These are phyloP conservation scores for Dendrocalamus sinicus DNA, from an alignment of 176 grass and related monocot species.

Conservation along the genomic window DNA sequence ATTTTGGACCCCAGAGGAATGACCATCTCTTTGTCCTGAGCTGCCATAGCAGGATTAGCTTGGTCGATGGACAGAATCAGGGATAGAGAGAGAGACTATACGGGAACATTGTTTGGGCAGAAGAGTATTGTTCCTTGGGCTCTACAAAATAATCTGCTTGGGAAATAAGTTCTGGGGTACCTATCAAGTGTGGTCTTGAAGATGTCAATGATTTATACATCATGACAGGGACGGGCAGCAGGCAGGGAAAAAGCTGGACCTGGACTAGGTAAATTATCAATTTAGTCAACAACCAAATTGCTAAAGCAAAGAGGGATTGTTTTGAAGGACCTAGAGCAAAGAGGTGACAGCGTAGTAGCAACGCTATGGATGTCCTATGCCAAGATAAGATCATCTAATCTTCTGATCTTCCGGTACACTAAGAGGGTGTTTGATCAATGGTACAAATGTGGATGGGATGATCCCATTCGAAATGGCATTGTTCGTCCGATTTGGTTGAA, in stretches of 20 bases:
- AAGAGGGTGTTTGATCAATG: no score
- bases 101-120: not conserved
- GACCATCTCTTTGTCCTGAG: not conserved
- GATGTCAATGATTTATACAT: not conserved
- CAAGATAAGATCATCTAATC: no score
- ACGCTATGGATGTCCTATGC: not conserved
- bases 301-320: not conserved
- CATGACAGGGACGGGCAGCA: not conserved
- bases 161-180: not conserved
- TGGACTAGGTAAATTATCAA: not conserved
- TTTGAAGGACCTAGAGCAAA: not conserved
- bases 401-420: no score
- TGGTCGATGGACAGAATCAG: constrained; percentile 4
- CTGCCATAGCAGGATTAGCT: constrained; percentile 21
- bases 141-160: constrained; percentile 1
- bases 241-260: not conserved
- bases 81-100: constrained; percentile 12
- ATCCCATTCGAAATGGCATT: no score
- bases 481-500: no score
- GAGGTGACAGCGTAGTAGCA: not conserved
- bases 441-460: no score
- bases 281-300: not conserved
- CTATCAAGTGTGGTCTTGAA: no score
- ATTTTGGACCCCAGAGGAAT: constrained; percentile 12
- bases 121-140: not conserved